Base-by-base conservation (phyloP, 2,329 filamentous ascomycete species). In the Cladophialophora chaetospira region DNA sequence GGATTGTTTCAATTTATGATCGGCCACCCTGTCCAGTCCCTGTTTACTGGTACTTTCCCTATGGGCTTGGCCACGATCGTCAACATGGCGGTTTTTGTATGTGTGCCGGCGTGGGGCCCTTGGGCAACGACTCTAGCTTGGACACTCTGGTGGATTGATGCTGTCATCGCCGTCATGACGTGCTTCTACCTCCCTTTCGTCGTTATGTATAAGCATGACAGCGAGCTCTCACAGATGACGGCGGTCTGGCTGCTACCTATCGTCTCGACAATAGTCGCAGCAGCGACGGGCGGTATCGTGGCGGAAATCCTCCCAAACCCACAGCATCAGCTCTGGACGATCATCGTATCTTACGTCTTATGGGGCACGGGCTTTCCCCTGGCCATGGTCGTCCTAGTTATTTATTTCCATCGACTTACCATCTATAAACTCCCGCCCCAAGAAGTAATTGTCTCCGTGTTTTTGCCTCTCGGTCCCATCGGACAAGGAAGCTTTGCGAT, bases 321-420 rank as follows among this genome's bases (percentile, higher is more conserved):
- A 1, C 69, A 77, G 15, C 78, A 84, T 62, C 83, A 83, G 3
- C 69, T 87, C 19, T 80, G 79, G 33, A 89, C 87, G 0, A 66
- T 89, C 21, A 72, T 88, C 15, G 75, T 76, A 11, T 85, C 79
- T 2, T 90, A 89, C 67, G 74, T 88, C 13, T 80, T 89, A 62
- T 89, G 84, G 85, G 86, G 86, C 0, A 82, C 84, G 56, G 83
- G 85, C 3, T 77, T 79, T 2, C 82, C 81, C 0, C 71, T 89
- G 48, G 82, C 85, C 1, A 79, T 85, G 69, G 77, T 80, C 38
- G 79, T 88, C 17, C 73, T 89, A 23, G 83, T 82, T 9, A 79
- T 89, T 31, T 90, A 89, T 70, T 88, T 88, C 66, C 83, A 87
- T 57, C 83, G 87, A 9, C 75, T 90, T 8, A 84, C 82, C 3